phyloP scores from a whole-genome alignment of 1,284 basidiomycete species.

The Sporisorium sorghi region DNA sequence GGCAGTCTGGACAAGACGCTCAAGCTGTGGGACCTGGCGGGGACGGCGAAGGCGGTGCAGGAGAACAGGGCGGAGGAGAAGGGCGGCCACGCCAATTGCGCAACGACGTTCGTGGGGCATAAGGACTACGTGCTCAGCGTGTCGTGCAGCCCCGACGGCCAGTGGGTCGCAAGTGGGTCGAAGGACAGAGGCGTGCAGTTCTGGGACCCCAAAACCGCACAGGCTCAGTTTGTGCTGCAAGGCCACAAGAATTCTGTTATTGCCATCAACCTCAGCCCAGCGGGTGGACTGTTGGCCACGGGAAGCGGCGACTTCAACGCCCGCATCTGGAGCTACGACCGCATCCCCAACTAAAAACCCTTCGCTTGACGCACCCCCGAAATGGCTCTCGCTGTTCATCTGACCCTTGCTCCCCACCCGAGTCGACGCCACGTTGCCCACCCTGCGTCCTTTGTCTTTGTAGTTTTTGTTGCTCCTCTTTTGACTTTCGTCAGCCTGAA shows the following conservation, averaged over 20 bases:
- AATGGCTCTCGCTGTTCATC: too few relatives aligned
- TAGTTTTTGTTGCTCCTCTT: too few relatives aligned
- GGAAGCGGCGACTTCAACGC: slow-evolving; percentile 84
- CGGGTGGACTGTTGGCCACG: slow-evolving; percentile 81
- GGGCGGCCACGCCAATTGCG: slow-evolving; percentile 74
- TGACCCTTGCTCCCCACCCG: too few relatives aligned
- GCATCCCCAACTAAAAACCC: slow-evolving; percentile 32
- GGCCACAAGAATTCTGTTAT: slow-evolving; percentile 93
- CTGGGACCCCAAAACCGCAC: slow-evolving; percentile 82
- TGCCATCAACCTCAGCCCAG: slow-evolving; percentile 82
- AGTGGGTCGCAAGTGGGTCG: slow-evolving; percentile 88
- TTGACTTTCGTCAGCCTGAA: too few relatives aligned
- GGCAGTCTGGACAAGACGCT: slow-evolving; percentile 88
- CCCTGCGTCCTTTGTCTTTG: too few relatives aligned
- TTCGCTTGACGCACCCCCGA: too few relatives aligned
- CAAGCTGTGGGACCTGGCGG: slow-evolving; percentile 84
- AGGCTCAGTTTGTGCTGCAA: slow-evolving; percentile 84
- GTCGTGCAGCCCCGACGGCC: slow-evolving; percentile 83
- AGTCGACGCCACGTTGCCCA: too few relatives aligned
- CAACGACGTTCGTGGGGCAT: slow-evolving; percentile 84
- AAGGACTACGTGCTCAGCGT: slow-evolving; percentile 86
- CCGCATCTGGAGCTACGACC: slow-evolving; percentile 65
- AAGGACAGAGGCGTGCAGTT: slow-evolving; percentile 83
- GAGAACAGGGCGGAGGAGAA: slow-evolving; percentile 58
- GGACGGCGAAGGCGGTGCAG: slow-evolving; percentile 69